A percentile compares a stretch with the other conserved stretches of the same genome.
Evolutionary conservation across 164 flowering plant genomes (phyloP).

Genomic region (Vitis amurensis): DNA sequence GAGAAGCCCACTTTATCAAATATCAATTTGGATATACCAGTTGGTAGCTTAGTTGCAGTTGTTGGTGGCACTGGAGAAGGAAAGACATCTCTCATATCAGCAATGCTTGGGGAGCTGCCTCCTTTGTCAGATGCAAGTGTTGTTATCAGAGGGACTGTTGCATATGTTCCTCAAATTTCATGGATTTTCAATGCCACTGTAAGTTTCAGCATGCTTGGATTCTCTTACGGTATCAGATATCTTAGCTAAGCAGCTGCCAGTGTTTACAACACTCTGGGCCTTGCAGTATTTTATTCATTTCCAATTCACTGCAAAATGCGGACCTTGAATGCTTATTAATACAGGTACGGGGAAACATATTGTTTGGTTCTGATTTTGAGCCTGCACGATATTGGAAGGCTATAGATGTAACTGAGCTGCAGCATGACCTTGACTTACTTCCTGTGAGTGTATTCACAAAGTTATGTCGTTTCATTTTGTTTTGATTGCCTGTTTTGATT

Average conservation of each 20-base stretch:
- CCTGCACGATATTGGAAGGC: conserved; percentile 64
- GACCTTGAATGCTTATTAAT: neutral
- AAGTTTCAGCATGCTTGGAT: conserved; percentile 23
- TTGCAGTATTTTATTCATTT: too few species aligned
- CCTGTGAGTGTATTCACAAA: conserved; percentile 54
- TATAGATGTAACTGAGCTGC: conserved; percentile 79
- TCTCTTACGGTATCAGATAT: too few species aligned
- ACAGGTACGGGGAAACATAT: conserved; percentile 92
- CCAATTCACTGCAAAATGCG: too few species aligned
- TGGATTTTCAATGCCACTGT: conserved; percentile 99
- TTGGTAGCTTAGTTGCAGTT: conserved; percentile 88
- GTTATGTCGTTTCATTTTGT: neutral
- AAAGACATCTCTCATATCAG: conserved; percentile 91
- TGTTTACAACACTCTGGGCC: too few species aligned
- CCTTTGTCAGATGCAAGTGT: conserved; percentile 58
- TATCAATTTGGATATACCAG: conserved; percentile 83
- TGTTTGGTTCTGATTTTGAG: conserved; percentile 83
- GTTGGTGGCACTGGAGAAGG: conserved; percentile 99
- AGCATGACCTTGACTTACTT: conserved; percentile 85
- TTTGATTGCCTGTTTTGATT: neutral
- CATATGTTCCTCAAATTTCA: conserved; percentile 96
- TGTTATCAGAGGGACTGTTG: conserved; percentile 80
- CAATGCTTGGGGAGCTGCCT: conserved; percentile 98
- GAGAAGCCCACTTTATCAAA: conserved; percentile 81
- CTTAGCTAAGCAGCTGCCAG: too few species aligned